Conservation (phyloP, 495 filamentous ascomycete genomes). For the Trypethelium eluteriae region DNA sequence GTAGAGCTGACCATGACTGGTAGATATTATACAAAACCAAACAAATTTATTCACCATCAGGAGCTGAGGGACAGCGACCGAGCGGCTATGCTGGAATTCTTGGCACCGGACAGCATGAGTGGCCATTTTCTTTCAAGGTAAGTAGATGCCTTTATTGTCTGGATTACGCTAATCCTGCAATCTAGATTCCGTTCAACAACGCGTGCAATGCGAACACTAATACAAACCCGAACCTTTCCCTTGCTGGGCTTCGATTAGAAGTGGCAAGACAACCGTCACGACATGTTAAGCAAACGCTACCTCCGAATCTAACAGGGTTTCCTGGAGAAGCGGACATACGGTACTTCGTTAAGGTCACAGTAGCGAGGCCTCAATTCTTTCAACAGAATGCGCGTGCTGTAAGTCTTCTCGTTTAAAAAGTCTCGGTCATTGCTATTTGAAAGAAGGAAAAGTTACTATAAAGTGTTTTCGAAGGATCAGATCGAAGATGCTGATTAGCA, state of each 20-base stretch:
- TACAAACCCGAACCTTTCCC: slow-evolving; percentile 49
- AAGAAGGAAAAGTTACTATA: neutral
- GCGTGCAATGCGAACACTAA: slow-evolving; percentile 59
- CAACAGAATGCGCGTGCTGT: slow-evolving; percentile 73
- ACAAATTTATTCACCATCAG: slow-evolving; percentile 55
- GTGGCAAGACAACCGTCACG: slow-evolving; percentile 43
- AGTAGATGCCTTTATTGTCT: neutral
- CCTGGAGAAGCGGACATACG: slow-evolving; percentile 77
- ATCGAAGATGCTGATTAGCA: neutral
- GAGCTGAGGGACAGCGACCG: slow-evolving; percentile 39
- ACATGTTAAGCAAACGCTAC: slow-evolving; percentile 81
- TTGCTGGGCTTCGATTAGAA: slow-evolving; percentile 50
- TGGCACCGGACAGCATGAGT: slow-evolving; percentile 71
- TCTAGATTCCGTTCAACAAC: slow-evolving; percentile 80
- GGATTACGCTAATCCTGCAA: neutral
- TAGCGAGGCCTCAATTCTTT: slow-evolving; percentile 72
- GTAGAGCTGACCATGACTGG: neutral
- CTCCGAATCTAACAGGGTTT: slow-evolving; percentile 76
- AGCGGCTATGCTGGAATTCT: slow-evolving; percentile 51
- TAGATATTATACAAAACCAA: slow-evolving; percentile 61
- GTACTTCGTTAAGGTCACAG: slow-evolving; percentile 89
- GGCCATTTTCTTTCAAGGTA: slow-evolving; percentile 84
- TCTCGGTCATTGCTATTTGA: neutral
- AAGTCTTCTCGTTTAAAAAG: slow-evolving; percentile 22
- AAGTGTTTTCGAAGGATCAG: too few relatives aligned